These are phyloP conservation scores for Boletus rex-veris DNA, from an alignment of 768 basidiomycete genomes.

Conservation along the genomic window DNA sequence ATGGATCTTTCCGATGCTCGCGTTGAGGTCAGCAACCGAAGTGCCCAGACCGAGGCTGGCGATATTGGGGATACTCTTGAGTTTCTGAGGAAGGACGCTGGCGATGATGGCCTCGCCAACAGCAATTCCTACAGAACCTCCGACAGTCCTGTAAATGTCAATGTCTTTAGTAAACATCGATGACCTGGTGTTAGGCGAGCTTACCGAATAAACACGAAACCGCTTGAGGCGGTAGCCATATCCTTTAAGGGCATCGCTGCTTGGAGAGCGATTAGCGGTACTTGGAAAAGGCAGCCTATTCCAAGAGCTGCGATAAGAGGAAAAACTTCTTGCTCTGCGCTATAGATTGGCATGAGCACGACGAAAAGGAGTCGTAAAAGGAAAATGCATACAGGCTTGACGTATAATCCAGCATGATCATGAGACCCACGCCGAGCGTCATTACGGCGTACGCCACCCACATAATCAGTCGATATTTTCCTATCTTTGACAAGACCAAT, in stretches of 20 bases:
- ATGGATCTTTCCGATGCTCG: slow-evolving; percentile 45
- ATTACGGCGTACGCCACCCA: slow-evolving; percentile 59
- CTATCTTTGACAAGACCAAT: slow-evolving; percentile 51
- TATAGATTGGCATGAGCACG: slow-evolving; percentile 23
- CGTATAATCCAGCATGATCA: slow-evolving; percentile 61
- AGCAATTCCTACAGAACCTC: slow-evolving; percentile 75
- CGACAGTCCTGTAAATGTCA: slow-evolving; percentile 48
- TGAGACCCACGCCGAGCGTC: slow-evolving; percentile 66
- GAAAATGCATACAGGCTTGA: slow-evolving; percentile 36
- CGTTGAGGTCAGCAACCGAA: slow-evolving; percentile 40
- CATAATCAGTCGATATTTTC: slow-evolving; percentile 57
- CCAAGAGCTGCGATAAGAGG: slow-evolving; percentile 67
- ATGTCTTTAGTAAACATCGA: background rate
- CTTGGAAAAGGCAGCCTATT: slow-evolving; percentile 62
- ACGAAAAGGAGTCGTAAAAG: background rate
- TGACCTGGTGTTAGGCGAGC: background rate
- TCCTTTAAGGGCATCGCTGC: slow-evolving; percentile 86
- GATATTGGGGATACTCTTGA: slow-evolving; percentile 34
- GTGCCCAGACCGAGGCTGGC: slow-evolving; percentile 32
- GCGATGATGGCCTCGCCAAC: slow-evolving; percentile 70
- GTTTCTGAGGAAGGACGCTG: slow-evolving; percentile 42
- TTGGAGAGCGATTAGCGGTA: slow-evolving; percentile 70
- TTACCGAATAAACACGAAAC: slow-evolving; percentile 68
- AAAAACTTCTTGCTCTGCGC: slow-evolving; percentile 62
- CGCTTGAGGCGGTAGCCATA: slow-evolving; percentile 78